phyloP scores from a whole-genome alignment of 768 basidiomycete species.

The Boletus huronensis region DNA sequence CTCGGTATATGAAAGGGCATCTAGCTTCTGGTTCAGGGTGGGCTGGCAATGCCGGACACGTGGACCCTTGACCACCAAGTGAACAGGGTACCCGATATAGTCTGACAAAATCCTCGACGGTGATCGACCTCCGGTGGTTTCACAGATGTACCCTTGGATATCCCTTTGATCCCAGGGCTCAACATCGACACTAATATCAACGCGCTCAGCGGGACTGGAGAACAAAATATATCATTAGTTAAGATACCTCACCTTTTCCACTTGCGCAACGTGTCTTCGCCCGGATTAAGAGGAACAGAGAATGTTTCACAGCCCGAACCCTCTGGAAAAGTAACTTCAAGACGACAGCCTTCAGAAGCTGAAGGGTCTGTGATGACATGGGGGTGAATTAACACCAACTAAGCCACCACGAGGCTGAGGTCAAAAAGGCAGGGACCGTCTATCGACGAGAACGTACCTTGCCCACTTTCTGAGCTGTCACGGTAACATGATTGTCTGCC shows the following conservation, averaged over 20 bases:
- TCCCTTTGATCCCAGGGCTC: slow-evolving; percentile 43
- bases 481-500: slow-evolving; percentile 44
- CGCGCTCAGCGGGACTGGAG: background rate
- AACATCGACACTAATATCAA: slow-evolving; percentile 46
- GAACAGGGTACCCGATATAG: slow-evolving; percentile 59
- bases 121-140: slow-evolving; percentile 39
- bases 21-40: slow-evolving; percentile 51
- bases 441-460: slow-evolving; percentile 41
- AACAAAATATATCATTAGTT: background rate
- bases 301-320: slow-evolving; percentile 57
- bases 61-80: slow-evolving; percentile 67
- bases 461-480: slow-evolving; percentile 64
- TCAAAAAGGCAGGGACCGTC: background rate
- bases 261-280: slow-evolving; percentile 40
- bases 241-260: slow-evolving; percentile 54
- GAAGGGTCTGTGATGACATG: slow-evolving; percentile 45
- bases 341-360: slow-evolving; percentile 43
- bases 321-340: slow-evolving; percentile 60
- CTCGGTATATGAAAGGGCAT: slow-evolving; percentile 56
- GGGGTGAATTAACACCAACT: slow-evolving; percentile 71
- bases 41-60: slow-evolving; percentile 47
- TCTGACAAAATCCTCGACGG: slow-evolving; percentile 56
- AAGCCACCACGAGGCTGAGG: background rate
- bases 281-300: slow-evolving; percentile 55
- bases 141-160: slow-evolving; percentile 68